Evolutionary conservation across 305 asterid species (phyloP), one percentile per base, ranked within the genome.

Genomic region (Plantago coronopus): DNA sequence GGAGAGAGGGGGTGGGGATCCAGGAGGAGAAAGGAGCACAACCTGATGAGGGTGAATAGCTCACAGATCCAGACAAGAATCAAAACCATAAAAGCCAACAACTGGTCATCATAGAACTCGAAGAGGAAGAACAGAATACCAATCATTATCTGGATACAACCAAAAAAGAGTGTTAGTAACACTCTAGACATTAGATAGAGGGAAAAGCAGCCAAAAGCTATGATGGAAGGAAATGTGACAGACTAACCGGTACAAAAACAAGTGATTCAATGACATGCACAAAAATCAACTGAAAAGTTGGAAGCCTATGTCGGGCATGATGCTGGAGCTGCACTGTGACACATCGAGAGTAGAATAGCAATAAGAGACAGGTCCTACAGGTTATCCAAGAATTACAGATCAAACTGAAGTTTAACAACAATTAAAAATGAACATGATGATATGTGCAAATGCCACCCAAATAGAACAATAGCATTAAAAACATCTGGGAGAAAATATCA

Each of bases 11-110:
- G 57, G 54, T 20, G 34, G 49, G 59, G 42, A 13, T 34, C 13
- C 42, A 68, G 71, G 49, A 61, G 70, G 67, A 67, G 72, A 69
- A 64, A 69, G 72, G 67, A 71, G 72, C 62, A 68, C 63, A 59
- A 91, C 98, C 97, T 93, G 96, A 93, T 85, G 66, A 93, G 87
- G 8, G 99, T 89, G 83, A 93, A 93, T 34, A 93, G 86, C 72
- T 93, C 99, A 64, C 97, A 93, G 65, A 93, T 86, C 99, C 99
- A 93, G 78, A 93, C 99, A 69, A 93, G 95, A 66, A 89, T 88
- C 63, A 89, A 77, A 67, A 93, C 99, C 99, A 93, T 87, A 78
- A 93, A 93, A 65, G 99, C 99, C 81, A 93, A 69, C 53, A 93
- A 79, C 83, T 93, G 99, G 65, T 93, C 99, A 73, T 93, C 99